Evolutionary conservation across 192 early-diverging fungal species (phyloP), one percentile per base, ranked within the genome.

Genomic region (Cetraspora pellucida): DNA sequence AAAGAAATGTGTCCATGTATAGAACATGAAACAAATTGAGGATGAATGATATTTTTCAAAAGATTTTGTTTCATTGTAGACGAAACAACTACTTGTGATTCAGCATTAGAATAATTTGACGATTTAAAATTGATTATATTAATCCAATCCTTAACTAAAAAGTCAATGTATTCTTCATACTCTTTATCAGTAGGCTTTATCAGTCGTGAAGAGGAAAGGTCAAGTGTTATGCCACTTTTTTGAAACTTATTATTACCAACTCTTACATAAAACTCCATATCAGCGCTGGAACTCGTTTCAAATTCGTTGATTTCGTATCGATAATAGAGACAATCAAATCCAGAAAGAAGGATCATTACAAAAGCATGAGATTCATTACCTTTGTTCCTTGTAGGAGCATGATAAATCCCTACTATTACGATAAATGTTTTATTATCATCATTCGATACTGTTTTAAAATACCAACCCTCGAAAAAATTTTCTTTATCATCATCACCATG

Each of bases 391-490:
- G 10, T 27, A 25, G 59, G 5, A 14, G 59, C 25, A 10, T 69
- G 76, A 77, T 77, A 83, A 31, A 85, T 82, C 11, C 85, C 85
- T 0, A 78, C 68, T 70, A 86, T 85, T 58, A 86, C 43, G 25
- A 82, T 78, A 50, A 86, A 69, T 10, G 82, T 74, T 43, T 72
- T 7, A 37, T 37, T 37, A 37, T 37, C 7, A 7, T 37, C 72
- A 21, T 45, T 60, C 19, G 68, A 67, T 25, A 81, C 78, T 60
- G 77, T 25, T 59, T 86, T 86, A 67, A 79, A 86, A 65, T 86
- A 86, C 85, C 85, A 86, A 0, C 83, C 83, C 23, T 85, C 82
- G 27, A 83, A 83, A 63, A 79, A 83, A 74, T 77, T 75, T 28
- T 77, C 65, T 19, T 21, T n/a, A 50, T 82, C 79, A 46, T 71